phyloP scores from a whole-genome alignment of 2,329 filamentous ascomycete species.

The Calonectria naviculata region DNA sequence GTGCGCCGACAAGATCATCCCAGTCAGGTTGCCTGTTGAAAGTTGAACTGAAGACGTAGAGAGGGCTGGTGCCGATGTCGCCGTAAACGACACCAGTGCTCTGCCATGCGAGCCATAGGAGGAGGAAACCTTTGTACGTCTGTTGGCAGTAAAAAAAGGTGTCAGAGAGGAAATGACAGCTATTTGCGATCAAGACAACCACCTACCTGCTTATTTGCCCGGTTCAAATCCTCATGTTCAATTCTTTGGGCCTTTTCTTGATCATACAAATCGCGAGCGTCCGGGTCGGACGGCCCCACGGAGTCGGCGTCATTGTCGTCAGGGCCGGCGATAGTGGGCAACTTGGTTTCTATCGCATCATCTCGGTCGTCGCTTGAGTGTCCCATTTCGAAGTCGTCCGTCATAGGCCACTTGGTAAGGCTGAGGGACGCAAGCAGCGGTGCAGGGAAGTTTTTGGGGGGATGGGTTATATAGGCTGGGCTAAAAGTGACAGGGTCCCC shows the following conservation, averaged over 20 bases:
- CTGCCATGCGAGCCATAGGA: slow-evolving; percentile 69
- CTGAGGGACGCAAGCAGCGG: slow-evolving; percentile 23
- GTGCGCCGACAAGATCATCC: slow-evolving; percentile 70
- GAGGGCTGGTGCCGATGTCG: slow-evolving; percentile 74
- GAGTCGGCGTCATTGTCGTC: slow-evolving; percentile 40
- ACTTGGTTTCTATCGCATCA: slow-evolving; percentile 40
- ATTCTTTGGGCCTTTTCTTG: slow-evolving; percentile 44
- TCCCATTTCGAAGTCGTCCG: slow-evolving; percentile 37
- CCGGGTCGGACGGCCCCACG: slow-evolving; percentile 35
- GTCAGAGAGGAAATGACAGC: slow-evolving; percentile 19
- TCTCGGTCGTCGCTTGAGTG: slow-evolving; percentile 36
- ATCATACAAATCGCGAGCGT: slow-evolving; percentile 41
- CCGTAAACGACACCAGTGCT: slow-evolving; percentile 76
- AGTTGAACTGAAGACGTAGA: slow-evolving; percentile 78
- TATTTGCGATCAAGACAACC: background rate
- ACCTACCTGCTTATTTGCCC: slow-evolving; percentile 42
- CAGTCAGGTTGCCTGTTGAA: slow-evolving; percentile 67
- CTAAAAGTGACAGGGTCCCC: slow-evolving; percentile 17
- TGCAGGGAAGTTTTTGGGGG: slow-evolving; percentile 27
- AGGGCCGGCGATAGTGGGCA: slow-evolving; percentile 27
- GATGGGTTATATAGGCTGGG: slow-evolving; percentile 36
- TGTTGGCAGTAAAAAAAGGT: slow-evolving; percentile 16
- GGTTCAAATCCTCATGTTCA: slow-evolving; percentile 42
- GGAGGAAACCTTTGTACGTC: slow-evolving; percentile 41
- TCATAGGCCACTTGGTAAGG: slow-evolving; percentile 35